phyloP scores from a whole-genome alignment of 306 rosid genomes.

The Lathyrus aphaca region DNA sequence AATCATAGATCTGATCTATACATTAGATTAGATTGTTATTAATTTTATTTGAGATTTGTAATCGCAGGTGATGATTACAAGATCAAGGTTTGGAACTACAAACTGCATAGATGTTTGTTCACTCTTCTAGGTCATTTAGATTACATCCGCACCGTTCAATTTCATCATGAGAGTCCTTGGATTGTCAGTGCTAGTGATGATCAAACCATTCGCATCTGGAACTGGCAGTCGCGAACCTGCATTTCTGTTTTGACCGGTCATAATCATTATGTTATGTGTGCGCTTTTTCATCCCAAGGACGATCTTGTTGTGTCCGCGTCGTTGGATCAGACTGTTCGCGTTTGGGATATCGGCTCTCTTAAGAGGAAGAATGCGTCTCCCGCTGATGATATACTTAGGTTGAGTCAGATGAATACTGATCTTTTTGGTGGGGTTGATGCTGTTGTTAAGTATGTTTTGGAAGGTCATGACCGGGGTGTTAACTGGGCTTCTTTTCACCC shows the following conservation, averaged over 20 bases:
- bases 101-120: conserved; percentile 85
- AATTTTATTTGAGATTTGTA: background rate
- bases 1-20: conserved; percentile 40
- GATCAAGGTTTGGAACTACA: conserved; percentile 98
- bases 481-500: conserved; percentile 98
- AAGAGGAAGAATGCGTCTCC: conserved; percentile 86
- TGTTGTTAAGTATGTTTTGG: conserved; percentile 93
- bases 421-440: conserved; percentile 96
- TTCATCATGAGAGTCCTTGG: conserved; percentile 96
- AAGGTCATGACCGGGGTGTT: conserved; percentile 98
- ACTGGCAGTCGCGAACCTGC: conserved; percentile 97
- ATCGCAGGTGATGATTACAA: conserved; percentile 91
- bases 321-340: conserved; percentile 93
- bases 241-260: conserved; percentile 95
- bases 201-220: conserved; percentile 99
- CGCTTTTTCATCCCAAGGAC: conserved; percentile 87
- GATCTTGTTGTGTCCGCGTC: conserved; percentile 96
- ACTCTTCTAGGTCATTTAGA: conserved; percentile 95
- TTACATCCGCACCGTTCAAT: conserved; percentile 91
- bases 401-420: conserved; percentile 94
- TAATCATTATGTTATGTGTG: conserved; percentile 96
- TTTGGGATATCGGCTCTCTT: conserved; percentile 90
- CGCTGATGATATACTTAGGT: conserved; percentile 74
- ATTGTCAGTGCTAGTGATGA: conserved; percentile 97
- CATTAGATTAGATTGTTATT: background rate